Evolutionary conservation across 176 grass and related monocot species (phyloP).

Genomic region (Ensete ventricosum): DNA sequence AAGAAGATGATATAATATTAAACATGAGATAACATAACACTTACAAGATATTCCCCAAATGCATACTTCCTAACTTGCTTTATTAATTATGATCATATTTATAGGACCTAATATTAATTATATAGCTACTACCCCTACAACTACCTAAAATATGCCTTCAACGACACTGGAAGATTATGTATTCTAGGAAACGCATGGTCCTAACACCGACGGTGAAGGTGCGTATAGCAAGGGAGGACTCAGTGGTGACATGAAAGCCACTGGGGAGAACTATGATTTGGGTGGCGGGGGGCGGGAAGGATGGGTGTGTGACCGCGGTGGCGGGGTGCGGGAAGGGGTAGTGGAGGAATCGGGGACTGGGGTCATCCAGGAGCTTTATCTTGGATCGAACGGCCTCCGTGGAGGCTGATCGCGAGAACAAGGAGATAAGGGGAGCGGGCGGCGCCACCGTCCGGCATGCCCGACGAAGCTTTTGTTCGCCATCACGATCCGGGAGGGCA

Average conservation of each 20-base stretch:
- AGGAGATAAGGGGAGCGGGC: too few relatives aligned
- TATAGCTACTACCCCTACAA: too few relatives aligned
- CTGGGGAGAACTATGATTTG: conserved; percentile 71
- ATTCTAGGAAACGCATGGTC: conserved; percentile 98
- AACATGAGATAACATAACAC: too few relatives aligned
- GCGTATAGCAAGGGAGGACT: conserved; percentile 59
- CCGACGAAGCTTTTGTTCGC: too few relatives aligned
- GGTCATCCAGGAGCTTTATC: conserved; percentile 59
- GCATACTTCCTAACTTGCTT: too few relatives aligned
- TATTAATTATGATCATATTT: too few relatives aligned
- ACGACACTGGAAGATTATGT: conserved; percentile 83
- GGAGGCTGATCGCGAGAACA: conserved; percentile 16
- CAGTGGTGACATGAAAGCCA: conserved; percentile 76
- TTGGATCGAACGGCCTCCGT: conserved; percentile 44
- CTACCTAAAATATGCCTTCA: too few relatives aligned
- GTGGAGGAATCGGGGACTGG: conserved; percentile 88
- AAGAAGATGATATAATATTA: too few relatives aligned
- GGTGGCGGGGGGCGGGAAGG: conserved; percentile 54
- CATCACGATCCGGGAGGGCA: too few relatives aligned
- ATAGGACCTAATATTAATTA: too few relatives aligned
- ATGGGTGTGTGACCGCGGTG: conserved; percentile 61
- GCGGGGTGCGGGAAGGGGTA: conserved; percentile 65
- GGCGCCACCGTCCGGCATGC: too few relatives aligned
- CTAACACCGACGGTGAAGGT: conserved; percentile 85
- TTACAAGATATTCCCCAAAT: too few relatives aligned